phyloP scores from a whole-genome alignment of 495 filamentous ascomycete genomes.

The Neurospora sp. region DNA sequence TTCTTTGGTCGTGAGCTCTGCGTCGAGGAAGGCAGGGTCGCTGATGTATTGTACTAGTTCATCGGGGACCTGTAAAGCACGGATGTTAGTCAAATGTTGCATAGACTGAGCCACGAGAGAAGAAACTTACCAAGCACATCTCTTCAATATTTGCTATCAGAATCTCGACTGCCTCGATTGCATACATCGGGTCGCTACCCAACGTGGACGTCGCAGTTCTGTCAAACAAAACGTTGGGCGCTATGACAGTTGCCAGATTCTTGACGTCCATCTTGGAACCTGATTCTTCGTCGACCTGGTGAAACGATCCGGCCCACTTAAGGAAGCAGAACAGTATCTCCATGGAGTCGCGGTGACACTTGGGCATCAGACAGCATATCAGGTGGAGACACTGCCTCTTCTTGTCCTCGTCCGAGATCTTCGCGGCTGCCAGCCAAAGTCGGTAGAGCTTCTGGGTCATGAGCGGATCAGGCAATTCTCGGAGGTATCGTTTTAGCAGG shows the following conservation, averaged over 20 bases:
- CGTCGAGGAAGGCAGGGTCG: conserved; percentile 70
- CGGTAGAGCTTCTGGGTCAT: conserved; percentile 91
- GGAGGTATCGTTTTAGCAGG: conserved; percentile 88
- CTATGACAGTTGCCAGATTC: conserved; percentile 96
- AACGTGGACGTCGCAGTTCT: conserved; percentile 51
- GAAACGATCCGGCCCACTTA: conserved; percentile 97
- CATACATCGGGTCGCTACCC: conserved; percentile 76
- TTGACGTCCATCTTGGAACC: conserved; percentile 99
- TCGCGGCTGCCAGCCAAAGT: conserved; percentile 82
- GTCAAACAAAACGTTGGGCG: conserved; percentile 85
- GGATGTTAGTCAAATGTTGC: conserved; percentile 11
- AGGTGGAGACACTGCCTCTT: conserved; percentile 79
- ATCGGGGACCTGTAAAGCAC: conserved; percentile 64
- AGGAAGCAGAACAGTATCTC: conserved; percentile 93
- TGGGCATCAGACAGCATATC: conserved; percentile 87
- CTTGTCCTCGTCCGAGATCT: conserved; percentile 76
- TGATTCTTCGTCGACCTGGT: conserved; percentile 81
- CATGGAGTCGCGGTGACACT: conserved; percentile 84
- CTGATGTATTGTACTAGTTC: conserved; percentile 78
- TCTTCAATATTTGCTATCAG: conserved; percentile 87
- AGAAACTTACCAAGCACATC: conserved; percentile 80
- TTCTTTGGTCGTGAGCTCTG: conserved; percentile 91
- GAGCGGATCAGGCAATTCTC: conserved; percentile 88
- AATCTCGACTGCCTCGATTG: conserved; percentile 82
- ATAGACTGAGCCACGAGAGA: neutral